Evolutionary conservation across 2,329 filamentous ascomycete species (phyloP).

Genomic region (Fusarium mexicanum): DNA sequence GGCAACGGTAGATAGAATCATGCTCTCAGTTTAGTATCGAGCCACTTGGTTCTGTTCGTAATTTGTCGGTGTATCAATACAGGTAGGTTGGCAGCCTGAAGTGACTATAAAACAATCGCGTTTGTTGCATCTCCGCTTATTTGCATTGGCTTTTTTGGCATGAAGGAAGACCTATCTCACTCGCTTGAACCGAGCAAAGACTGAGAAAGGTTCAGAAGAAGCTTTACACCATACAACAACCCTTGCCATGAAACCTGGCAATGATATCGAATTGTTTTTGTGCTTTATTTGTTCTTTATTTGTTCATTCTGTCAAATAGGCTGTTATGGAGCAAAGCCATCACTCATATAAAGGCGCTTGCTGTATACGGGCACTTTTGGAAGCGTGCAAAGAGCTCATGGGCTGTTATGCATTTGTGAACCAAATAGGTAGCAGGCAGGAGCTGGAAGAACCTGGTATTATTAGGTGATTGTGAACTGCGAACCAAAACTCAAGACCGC

Average conservation of each 20-base stretch:
- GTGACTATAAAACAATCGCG: constrained; percentile 34
- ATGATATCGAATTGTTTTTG: not conserved
- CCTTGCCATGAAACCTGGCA: not conserved
- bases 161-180: not conserved
- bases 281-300: not conserved
- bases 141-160: constrained; percentile 40
- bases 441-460: not conserved
- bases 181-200: not conserved
- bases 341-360: not conserved
- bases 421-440: not conserved
- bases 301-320: not conserved
- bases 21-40: not conserved
- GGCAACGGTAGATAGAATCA: constrained; percentile 34
- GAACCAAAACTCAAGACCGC: not conserved
- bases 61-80: not conserved
- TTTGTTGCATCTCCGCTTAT: constrained; percentile 50
- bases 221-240: not conserved
- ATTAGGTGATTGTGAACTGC: not conserved
- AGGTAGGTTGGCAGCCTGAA: not conserved
- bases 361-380: not conserved
- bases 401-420: not conserved
- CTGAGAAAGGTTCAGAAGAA: not conserved
- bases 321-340: not conserved
- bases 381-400: not conserved
- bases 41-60: not conserved